These are phyloP conservation scores for Pseudocercospora crystallina DNA, from an alignment of 2,329 filamentous ascomycete species.

Conservation along the genomic window DNA sequence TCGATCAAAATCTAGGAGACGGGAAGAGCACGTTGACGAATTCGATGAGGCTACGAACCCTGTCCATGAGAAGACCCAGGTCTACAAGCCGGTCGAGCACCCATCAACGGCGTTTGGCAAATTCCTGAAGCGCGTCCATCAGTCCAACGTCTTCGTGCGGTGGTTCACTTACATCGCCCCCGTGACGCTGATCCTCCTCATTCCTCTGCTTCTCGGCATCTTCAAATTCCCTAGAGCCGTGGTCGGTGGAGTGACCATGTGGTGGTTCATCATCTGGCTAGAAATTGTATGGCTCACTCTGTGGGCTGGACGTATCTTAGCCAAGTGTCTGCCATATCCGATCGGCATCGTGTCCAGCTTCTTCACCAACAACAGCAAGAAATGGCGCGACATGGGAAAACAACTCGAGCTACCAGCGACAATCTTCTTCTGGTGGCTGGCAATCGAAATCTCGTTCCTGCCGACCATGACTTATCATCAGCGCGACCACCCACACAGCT, in stretches of 20 bases:
- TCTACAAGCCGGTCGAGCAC: slow-evolving; percentile 65
- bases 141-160: slow-evolving; percentile 64
- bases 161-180: slow-evolving; percentile 73
- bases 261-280: slow-evolving; percentile 96
- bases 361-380: slow-evolving; percentile 84
- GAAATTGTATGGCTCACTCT: slow-evolving; percentile 90
- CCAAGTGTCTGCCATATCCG: slow-evolving; percentile 63
- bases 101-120: slow-evolving; percentile 62
- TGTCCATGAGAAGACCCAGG: slow-evolving; percentile 63
- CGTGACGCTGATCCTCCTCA: slow-evolving; percentile 62
- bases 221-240: slow-evolving; percentile 55
- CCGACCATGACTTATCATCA: slow-evolving; percentile 74
- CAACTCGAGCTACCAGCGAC: slow-evolving; percentile 82
- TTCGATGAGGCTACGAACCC: slow-evolving; percentile 69
- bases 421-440: slow-evolving; percentile 89
- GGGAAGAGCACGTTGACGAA: slow-evolving; percentile 61
- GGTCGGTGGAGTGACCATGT: slow-evolving; percentile 71
- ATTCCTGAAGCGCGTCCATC: slow-evolving; percentile 64
- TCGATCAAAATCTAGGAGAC: slow-evolving; percentile 51
- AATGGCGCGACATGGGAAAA: slow-evolving; percentile 86
- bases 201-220: slow-evolving; percentile 66
- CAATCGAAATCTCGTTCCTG: slow-evolving; percentile 79
- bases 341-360: slow-evolving; percentile 67
- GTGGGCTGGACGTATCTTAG: slow-evolving; percentile 69
- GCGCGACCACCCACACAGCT: slow-evolving; percentile 49